phyloP scores from a whole-genome alignment of 2,329 filamentous ascomycete species.

The Talaromyces sp. region DNA sequence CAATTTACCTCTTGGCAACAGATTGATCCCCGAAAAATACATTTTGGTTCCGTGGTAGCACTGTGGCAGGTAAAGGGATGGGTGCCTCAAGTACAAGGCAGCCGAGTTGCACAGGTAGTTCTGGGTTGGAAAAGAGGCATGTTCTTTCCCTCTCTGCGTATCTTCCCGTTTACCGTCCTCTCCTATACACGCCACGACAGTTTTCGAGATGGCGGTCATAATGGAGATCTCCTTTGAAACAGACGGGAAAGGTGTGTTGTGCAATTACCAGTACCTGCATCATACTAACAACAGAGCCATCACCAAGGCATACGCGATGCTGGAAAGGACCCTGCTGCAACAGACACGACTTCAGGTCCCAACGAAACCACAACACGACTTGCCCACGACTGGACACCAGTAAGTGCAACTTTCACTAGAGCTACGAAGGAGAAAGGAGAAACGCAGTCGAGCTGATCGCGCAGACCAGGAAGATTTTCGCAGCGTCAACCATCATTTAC shows the following conservation, averaged over 20 bases:
- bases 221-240: too few species aligned
- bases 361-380: background rate
- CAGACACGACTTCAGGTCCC: background rate
- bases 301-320: background rate
- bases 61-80: background rate
- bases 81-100: background rate
- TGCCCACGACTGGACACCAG: background rate
- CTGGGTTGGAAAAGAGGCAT: background rate
- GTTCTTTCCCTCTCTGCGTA: background rate
- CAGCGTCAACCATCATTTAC: background rate
- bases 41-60: background rate
- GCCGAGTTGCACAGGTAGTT: background rate
- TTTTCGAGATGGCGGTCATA: background rate
- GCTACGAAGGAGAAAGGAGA: background rate
- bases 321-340: background rate
- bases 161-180: background rate
- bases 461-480: constrained; percentile 1
- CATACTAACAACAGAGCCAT: background rate
- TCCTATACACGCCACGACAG: background rate
- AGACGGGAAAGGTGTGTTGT: background rate
- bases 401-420: background rate
- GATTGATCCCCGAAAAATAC: background rate
- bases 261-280: background rate
- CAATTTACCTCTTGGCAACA: background rate
- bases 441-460: background rate